A percentile compares a stretch with the other conserved stretches of the same genome.
Evolutionary conservation across 208 protist species (phyloP).

Genomic region (Spongospora subterranea): DNA sequence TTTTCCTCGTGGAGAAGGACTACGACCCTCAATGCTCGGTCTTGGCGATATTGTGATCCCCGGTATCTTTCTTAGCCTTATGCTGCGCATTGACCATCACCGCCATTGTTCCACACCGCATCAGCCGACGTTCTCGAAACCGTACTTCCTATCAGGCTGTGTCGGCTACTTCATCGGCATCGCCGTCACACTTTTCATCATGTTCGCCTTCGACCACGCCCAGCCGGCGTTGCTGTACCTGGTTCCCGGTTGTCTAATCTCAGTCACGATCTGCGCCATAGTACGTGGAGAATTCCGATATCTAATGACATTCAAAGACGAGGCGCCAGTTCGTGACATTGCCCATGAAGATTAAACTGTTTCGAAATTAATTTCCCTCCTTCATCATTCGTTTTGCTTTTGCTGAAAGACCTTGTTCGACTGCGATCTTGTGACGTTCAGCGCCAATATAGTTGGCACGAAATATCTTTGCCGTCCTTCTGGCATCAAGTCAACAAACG

Average conservation of each 20-base stretch:
- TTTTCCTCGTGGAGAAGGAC: not conserved
- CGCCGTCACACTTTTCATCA: conserved; percentile 44
- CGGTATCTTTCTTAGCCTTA: conserved; percentile 9
- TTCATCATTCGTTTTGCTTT: too few relatives aligned
- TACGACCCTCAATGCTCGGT: conserved; percentile 26
- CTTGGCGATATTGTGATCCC: conserved; percentile 42
- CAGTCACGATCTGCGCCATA: not conserved
- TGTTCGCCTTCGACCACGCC: conserved; percentile 50
- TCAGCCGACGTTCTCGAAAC: not conserved
- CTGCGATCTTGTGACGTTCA: too few relatives aligned
- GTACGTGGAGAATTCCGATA: not conserved
- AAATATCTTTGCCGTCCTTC: too few relatives aligned
- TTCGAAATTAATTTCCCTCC: too few relatives aligned
- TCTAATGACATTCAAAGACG: conserved; percentile 6
- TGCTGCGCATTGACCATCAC: conserved; percentile 23
- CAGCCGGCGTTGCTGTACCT: conserved; percentile 52
- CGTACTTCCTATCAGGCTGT: not conserved
- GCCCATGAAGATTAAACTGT: conserved; percentile 31
- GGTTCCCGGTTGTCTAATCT: conserved; percentile 31
- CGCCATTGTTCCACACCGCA: not conserved
- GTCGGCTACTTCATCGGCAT: conserved; percentile 37
- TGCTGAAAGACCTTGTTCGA: too few relatives aligned
- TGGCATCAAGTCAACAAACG: too few relatives aligned
- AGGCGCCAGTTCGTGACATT: not conserved
- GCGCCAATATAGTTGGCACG: too few relatives aligned